phyloP scores from a whole-genome alignment of 1,284 basidiomycete genomes.

The Cerrena zonata region DNA sequence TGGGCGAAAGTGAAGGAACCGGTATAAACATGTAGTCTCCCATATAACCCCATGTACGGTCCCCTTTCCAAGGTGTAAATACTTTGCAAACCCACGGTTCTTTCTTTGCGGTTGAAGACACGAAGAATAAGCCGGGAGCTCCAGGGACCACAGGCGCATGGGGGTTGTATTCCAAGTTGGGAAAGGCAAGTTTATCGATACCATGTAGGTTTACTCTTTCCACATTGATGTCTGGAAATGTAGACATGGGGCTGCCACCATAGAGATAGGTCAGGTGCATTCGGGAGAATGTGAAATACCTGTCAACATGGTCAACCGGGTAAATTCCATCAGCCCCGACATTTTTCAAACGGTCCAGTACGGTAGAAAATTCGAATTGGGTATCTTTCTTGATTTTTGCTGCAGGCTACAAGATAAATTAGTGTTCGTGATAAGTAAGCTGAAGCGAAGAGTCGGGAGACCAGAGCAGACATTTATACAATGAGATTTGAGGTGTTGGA shows the following conservation, averaged over 20 bases:
- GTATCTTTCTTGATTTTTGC: not conserved
- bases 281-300: not conserved
- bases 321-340: not conserved
- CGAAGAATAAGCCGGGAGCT: not conserved
- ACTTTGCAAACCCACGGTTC: not conserved
- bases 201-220: not conserved
- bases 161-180: not conserved
- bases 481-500: no score
- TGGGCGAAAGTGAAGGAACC: not conserved
- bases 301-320: not conserved
- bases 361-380: not conserved
- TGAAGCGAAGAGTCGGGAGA: not conserved
- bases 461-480: no score
- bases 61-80: not conserved
- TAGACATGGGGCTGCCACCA: not conserved
- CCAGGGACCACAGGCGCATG: not conserved
- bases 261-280: not conserved
- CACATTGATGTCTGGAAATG: not conserved
- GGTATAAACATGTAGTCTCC: not conserved
- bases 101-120: not conserved
- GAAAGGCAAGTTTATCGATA: not conserved
- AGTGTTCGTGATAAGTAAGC: no score
- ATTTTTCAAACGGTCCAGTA: not conserved
- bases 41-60: not conserved
- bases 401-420: not conserved